Percentiles rank a stretch among this genome's conserved stretches.
Conservation (phyloP, 2,329 filamentous ascomycete genomes). For the Talaromyces sp. region DNA sequence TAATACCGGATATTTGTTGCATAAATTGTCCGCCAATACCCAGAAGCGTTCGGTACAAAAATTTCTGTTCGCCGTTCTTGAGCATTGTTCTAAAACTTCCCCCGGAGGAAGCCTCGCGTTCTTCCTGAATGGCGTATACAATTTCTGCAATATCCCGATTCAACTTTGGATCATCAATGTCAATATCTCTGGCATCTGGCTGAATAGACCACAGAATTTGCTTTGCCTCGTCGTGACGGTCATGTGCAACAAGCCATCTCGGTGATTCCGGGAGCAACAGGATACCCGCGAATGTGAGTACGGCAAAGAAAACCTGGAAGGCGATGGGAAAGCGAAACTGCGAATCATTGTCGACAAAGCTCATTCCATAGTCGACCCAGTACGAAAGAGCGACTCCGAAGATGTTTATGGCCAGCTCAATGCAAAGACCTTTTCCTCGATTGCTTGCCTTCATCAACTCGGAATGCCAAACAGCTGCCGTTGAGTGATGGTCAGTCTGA, state of each 20-base stretch:
- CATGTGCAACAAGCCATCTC: conserved; percentile 18
- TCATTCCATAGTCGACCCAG: conserved; percentile 13
- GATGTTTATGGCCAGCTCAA: conserved; percentile 4
- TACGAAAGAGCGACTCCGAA: conserved; percentile 25
- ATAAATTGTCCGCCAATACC: conserved; percentile 15
- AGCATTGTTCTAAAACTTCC: background rate
- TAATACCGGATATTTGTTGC: conserved; percentile 16
- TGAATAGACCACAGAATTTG: conserved; percentile 2
- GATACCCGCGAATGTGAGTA: background rate
- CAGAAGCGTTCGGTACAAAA: conserved; percentile 8
- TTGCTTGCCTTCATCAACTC: conserved; percentile 1
- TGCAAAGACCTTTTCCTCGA: conserved; percentile 3
- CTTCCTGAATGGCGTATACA: background rate
- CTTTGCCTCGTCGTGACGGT: conserved; percentile 13
- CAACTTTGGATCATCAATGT: background rate
- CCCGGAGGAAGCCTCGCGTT: background rate
- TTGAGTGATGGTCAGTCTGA: background rate
- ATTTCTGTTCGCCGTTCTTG: conserved; percentile 4
- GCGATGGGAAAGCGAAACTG: conserved; percentile 14
- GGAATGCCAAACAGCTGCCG: conserved; percentile 2
- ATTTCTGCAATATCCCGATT: conserved; percentile 1
- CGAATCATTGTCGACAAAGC: conserved; percentile 9
- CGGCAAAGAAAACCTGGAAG: conserved; percentile 9
- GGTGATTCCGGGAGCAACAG: conserved; percentile 18
- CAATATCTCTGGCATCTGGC: background rate